phyloP scores from a whole-genome alignment of 768 basidiomycete genomes.

The Russula virescens region DNA sequence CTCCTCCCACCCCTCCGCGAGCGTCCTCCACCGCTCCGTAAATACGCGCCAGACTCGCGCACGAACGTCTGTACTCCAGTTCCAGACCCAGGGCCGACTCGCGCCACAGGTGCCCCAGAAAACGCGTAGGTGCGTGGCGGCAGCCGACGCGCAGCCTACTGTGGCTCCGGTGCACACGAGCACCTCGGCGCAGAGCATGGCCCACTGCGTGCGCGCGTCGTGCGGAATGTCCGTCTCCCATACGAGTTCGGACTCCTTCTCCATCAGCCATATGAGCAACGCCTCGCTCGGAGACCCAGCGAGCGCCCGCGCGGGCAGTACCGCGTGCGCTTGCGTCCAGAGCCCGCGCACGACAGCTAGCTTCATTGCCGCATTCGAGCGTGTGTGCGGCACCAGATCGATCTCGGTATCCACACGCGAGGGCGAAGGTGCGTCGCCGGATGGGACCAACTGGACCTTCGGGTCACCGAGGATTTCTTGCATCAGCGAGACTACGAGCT shows the following conservation, averaged over 20 bases:
- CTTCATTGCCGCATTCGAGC: constrained; percentile 46
- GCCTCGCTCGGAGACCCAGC: constrained; percentile 37
- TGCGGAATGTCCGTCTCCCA: constrained; percentile 39
- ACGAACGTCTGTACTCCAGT: constrained; percentile 41
- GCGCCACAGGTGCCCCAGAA: constrained; percentile 29
- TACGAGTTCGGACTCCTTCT: constrained; percentile 42
- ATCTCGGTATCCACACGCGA: not conserved
- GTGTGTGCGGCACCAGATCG: constrained; percentile 24
- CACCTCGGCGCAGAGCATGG: constrained; percentile 51
- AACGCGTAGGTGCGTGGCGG: constrained; percentile 34
- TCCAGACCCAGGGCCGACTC: constrained; percentile 27
- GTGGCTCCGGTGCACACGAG: constrained; percentile 43
- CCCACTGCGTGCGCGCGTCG: constrained; percentile 52
- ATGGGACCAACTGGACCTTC: constrained; percentile 20
- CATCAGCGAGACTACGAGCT: constrained; percentile 14
- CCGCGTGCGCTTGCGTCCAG: constrained; percentile 44
- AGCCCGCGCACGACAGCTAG: constrained; percentile 53
- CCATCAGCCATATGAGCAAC: constrained; percentile 45
- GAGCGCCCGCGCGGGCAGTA: constrained; percentile 41
- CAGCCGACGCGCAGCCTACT: constrained; percentile 34
- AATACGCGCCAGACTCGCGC: constrained; percentile 53
- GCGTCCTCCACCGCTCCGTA: constrained; percentile 49
- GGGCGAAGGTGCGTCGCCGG: not conserved
- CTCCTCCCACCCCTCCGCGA: constrained; percentile 45
- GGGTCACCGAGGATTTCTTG: constrained; percentile 18